Evolutionary conservation across 2,329 filamentous ascomycete genomes (phyloP).

Genomic region (Fusarium camptoceras): DNA sequence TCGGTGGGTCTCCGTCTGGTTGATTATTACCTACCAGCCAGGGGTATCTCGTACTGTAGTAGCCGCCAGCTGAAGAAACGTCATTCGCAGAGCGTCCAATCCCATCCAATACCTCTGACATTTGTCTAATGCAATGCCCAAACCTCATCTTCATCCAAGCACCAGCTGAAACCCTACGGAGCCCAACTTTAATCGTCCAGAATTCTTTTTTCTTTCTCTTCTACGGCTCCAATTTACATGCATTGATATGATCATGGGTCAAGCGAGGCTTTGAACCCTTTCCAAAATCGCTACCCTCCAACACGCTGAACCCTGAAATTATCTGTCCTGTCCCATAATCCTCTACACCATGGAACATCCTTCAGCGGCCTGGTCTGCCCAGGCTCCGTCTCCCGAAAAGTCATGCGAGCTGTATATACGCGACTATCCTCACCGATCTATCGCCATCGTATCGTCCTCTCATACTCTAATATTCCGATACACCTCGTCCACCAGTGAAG

Average conservation of each 20-base stretch:
- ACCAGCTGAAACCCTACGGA: slow-evolving; percentile 18
- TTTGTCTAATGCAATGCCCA: slow-evolving; percentile 32
- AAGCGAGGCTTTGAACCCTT: slow-evolving; percentile 12
- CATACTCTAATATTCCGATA: slow-evolving; percentile 89
- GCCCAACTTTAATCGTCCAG: slow-evolving; percentile 11
- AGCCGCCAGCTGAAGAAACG: slow-evolving; percentile 40
- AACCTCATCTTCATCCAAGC: slow-evolving; percentile 36
- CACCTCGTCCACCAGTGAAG: slow-evolving; percentile 72
- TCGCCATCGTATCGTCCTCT: slow-evolving; percentile 83
- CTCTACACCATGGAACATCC: slow-evolving; percentile 61
- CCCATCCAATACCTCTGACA: slow-evolving; percentile 27
- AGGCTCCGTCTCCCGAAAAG: slow-evolving; percentile 65
- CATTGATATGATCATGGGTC: slow-evolving; percentile 23
- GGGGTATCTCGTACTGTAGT: slow-evolving; percentile 21
- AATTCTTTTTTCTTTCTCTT: not conserved
- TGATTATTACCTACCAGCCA: slow-evolving; percentile 9
- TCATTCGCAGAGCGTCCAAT: slow-evolving; percentile 34
- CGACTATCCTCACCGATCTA: slow-evolving; percentile 87
- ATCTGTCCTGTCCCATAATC: slow-evolving; percentile 10
- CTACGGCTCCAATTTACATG: not conserved
- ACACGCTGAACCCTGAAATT: slow-evolving; percentile 29
- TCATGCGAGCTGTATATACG: slow-evolving; percentile 84
- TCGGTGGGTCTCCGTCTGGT: not conserved
- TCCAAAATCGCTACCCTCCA: slow-evolving; percentile 18
- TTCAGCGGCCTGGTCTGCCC: slow-evolving; percentile 58